Conservation (phyloP, 768 basidiomycete genomes). For the Kwoniella pini region DNA sequence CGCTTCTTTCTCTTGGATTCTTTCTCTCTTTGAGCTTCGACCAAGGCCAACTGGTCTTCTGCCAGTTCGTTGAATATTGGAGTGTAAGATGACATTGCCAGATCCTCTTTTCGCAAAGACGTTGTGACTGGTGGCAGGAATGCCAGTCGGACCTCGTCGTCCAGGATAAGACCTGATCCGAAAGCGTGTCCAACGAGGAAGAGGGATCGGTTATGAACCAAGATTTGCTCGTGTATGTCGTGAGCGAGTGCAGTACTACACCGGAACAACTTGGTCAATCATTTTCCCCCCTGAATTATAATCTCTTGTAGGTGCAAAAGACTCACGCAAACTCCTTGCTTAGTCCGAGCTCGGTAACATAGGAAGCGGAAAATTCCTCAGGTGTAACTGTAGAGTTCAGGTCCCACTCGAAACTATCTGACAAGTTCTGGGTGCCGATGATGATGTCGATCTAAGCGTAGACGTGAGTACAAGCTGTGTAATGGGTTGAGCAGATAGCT, state of each 20-base stretch:
- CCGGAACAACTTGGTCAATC: not conserved
- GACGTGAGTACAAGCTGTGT: not conserved
- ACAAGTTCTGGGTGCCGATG: constrained; percentile 85
- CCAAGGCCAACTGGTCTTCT: constrained; percentile 82
- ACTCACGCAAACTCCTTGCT: constrained; percentile 88
- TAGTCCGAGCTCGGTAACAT: constrained; percentile 81
- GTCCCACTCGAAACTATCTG: constrained; percentile 99
- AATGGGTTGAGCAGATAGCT: constrained; percentile 28
- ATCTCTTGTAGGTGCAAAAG: not conserved
- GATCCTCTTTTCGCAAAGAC: constrained; percentile 65
- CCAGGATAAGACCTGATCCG: constrained; percentile 73
- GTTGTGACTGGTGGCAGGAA: constrained; percentile 77
- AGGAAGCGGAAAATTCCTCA: constrained; percentile 87
- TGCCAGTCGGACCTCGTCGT: constrained; percentile 86
- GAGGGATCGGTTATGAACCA: constrained; percentile 85
- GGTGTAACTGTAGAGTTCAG: constrained; percentile 76
- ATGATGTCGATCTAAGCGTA: constrained; percentile 81
- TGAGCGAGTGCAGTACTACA: constrained; percentile 89
- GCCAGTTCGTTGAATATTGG: constrained; percentile 86
- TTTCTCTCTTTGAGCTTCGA: constrained; percentile 91
- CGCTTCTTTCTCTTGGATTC: constrained; percentile 72
- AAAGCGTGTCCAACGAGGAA: constrained; percentile 85
- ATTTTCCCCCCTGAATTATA: not conserved
- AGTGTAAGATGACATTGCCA: constrained; percentile 69
- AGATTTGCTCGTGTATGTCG: constrained; percentile 91